Evolutionary conservation across 1,284 basidiomycete genomes (phyloP).

Genomic region (Termitomyces sp.): DNA sequence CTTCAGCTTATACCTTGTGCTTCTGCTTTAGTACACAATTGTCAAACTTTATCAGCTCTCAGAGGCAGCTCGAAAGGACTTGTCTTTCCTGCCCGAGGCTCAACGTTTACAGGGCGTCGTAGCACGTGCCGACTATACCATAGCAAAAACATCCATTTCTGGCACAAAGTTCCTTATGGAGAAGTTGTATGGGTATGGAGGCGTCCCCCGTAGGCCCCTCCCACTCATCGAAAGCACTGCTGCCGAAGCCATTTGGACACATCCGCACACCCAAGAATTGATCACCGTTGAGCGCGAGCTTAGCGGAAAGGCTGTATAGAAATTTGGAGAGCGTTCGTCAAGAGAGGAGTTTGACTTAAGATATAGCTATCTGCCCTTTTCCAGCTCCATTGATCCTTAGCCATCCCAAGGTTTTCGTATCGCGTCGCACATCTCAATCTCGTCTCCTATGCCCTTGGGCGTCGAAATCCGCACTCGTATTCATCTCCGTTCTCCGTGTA

Average conservation of each 20-base stretch:
- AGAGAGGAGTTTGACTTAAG: conserved; percentile 4
- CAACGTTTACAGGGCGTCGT: conserved; percentile 75
- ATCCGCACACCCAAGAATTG: conserved; percentile 64
- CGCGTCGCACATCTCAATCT: neutral
- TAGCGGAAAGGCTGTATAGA: conserved; percentile 32
- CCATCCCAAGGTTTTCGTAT: neutral
- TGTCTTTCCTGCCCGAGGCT: conserved; percentile 62
- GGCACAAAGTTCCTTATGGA: conserved; percentile 80
- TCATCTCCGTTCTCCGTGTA: neutral
- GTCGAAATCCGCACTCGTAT: neutral
- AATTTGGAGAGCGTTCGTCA: conserved; percentile 7
- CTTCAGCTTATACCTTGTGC: neutral
- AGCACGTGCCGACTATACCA: conserved; percentile 75
- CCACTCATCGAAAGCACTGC: conserved; percentile 53
- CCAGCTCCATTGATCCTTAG: conserved; percentile 7
- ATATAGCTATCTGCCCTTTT: conserved; percentile 4
- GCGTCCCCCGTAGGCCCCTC: conserved; percentile 71
- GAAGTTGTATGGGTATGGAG: conserved; percentile 74
- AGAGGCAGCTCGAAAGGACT: conserved; percentile 47
- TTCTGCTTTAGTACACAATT: conserved; percentile 46
- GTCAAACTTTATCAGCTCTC: conserved; percentile 62
- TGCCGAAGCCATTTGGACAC: conserved; percentile 60
- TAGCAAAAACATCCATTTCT: conserved; percentile 73
- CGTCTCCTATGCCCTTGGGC: neutral
- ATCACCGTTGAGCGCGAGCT: conserved; percentile 63